phyloP scores from a whole-genome alignment of 306 rosid genomes.

The Rubus idaeus region DNA sequence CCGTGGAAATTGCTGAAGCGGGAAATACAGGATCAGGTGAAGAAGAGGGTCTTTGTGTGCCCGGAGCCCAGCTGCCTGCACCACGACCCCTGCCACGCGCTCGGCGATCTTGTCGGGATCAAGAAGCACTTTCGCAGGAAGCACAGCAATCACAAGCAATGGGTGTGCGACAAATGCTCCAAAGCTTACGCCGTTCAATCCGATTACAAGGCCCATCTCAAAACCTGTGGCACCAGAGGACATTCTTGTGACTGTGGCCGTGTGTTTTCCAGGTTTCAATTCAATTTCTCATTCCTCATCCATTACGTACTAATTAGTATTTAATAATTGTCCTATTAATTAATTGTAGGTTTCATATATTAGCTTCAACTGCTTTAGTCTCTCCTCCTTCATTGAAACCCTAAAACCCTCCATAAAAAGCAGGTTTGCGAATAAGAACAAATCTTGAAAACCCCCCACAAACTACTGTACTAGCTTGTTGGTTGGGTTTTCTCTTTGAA shows the following conservation, averaged over 20 bases:
- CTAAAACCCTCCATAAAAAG: background rate
- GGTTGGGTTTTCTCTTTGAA: background rate
- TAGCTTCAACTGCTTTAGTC: background rate
- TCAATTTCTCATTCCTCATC: background rate
- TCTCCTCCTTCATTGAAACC: background rate
- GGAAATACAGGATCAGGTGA: constrained; percentile 52
- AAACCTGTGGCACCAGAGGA: constrained; percentile 97
- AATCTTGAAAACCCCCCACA: background rate
- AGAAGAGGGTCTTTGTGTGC: constrained; percentile 83
- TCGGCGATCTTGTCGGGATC: constrained; percentile 94
- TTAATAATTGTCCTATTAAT: no score
- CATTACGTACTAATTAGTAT: background rate
- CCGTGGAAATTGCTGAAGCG: constrained; percentile 88
- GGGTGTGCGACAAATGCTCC: constrained; percentile 89
- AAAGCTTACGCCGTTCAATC: constrained; percentile 96
- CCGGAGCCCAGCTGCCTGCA: constrained; percentile 86
- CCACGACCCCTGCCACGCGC: constrained; percentile 87
- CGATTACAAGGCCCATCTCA: constrained; percentile 95
- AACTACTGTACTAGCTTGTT: constrained; percentile 10
- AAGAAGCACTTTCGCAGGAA: constrained; percentile 89
- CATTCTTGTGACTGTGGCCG: constrained; percentile 99
- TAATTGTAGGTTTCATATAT: no score
- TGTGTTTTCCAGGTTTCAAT: constrained; percentile 82
- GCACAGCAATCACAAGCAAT: constrained; percentile 87
- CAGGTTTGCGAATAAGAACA: constrained; percentile 8